Evolutionary conservation across 345 rosid genomes (phyloP).

Genomic region (Garcia nutans): DNA sequence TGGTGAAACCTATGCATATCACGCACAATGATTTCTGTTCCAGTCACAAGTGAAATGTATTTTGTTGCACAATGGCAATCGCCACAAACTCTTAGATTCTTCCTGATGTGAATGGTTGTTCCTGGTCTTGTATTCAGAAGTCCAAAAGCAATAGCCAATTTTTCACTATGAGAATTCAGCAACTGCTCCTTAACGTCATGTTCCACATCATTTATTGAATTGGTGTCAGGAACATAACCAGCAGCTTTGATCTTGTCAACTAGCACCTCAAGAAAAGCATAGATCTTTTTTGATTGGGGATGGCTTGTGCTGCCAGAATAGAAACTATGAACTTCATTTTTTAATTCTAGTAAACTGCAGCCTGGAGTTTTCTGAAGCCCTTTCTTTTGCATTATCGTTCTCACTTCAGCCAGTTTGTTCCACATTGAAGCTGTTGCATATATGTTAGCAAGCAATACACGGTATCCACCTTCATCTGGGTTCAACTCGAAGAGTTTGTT

Average conservation of each 20-base stretch:
- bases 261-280: slow-evolving; percentile 24
- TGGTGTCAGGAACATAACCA: slow-evolving; percentile 31
- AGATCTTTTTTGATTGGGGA: slow-evolving; percentile 27
- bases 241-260: slow-evolving; percentile 28
- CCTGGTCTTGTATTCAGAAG: slow-evolving; percentile 29
- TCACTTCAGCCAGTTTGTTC: slow-evolving; percentile 32
- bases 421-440: slow-evolving; percentile 33
- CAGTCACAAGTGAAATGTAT: slow-evolving; percentile 30
- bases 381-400: slow-evolving; percentile 28
- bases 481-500: slow-evolving; percentile 26
- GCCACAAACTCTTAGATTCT: slow-evolving; percentile 35
- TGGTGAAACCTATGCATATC: slow-evolving; percentile 40
- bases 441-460: slow-evolving; percentile 33
- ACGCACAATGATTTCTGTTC: slow-evolving; percentile 32
- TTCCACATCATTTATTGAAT: slow-evolving; percentile 35
- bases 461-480: slow-evolving; percentile 34
- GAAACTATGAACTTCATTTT: slow-evolving; percentile 30
- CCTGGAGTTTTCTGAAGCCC: slow-evolving; percentile 36
- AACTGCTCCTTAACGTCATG: slow-evolving; percentile 29
- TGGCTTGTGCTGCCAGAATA: slow-evolving; percentile 31
- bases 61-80: slow-evolving; percentile 36
- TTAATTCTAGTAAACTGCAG: slow-evolving; percentile 32
- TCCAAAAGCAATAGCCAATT: slow-evolving; percentile 33
- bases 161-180: slow-evolving; percentile 35
- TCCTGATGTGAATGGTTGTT: slow-evolving; percentile 29